Percentiles rank a stretch among this genome's conserved stretches.
phyloP scores from a whole-genome alignment of 2,329 filamentous ascomycete genomes.

The Fonsecaea monophora region DNA sequence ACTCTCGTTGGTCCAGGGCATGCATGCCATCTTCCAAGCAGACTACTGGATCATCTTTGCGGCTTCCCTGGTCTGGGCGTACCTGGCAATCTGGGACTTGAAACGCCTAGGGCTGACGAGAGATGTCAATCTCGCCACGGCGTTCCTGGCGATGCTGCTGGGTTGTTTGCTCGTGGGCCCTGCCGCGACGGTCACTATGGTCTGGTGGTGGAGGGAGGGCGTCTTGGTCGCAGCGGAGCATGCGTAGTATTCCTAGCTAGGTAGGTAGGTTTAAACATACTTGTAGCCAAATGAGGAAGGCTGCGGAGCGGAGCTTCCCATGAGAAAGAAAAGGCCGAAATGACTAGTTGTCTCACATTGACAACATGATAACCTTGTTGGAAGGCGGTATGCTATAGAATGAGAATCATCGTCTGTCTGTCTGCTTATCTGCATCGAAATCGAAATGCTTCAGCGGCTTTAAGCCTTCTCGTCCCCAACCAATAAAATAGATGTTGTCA shows the following conservation, averaged over 20 bases:
- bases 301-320: too few relatives aligned
- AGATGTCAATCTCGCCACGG: slow-evolving; percentile 20
- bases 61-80: slow-evolving; percentile 37
- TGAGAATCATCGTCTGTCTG: too few relatives aligned
- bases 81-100: slow-evolving; percentile 38
- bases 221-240: slow-evolving; percentile 1
- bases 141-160: slow-evolving; percentile 20
- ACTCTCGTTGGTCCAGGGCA: slow-evolving; percentile 33
- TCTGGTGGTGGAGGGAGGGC: slow-evolving; percentile 41
- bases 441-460: too few relatives aligned
- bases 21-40: slow-evolving; percentile 41
- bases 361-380: too few relatives aligned
- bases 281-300: too few relatives aligned
- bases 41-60: slow-evolving; percentile 39
- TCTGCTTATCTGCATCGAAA: too few relatives aligned
- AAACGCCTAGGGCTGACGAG: slow-evolving; percentile 36
- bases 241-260: neutral
- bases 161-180: slow-evolving; percentile 36
- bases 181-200: slow-evolving; percentile 35
- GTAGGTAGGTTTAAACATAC: too few relatives aligned
- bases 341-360: too few relatives aligned
- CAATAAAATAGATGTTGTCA: too few relatives aligned
- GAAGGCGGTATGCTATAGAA: too few relatives aligned
- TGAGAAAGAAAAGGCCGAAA: too few relatives aligned
- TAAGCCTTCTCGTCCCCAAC: too few relatives aligned